Evolutionary conservation across 2,329 filamentous ascomycete genomes (phyloP).

Genomic region (Apiospora malaysiana): DNA sequence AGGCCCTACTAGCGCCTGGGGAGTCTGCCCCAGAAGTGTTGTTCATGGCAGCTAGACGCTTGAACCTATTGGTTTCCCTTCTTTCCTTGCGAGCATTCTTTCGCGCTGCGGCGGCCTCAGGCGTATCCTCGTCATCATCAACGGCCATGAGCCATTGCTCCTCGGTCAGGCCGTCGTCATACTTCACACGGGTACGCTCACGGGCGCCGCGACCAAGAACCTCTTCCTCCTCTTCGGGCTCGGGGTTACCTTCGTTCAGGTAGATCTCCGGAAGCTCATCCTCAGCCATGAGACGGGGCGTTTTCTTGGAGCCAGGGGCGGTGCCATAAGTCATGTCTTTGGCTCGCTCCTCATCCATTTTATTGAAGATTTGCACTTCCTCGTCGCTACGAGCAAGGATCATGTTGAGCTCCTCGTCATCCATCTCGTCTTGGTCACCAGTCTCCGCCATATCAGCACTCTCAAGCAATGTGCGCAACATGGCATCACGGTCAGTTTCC

Average conservation of each 20-base stretch:
- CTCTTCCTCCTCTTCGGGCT: constrained; percentile 80
- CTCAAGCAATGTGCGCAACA: constrained; percentile 92
- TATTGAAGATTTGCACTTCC: constrained; percentile 79
- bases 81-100: constrained; percentile 87
- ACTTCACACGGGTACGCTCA: constrained; percentile 92
- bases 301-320: constrained; percentile 62
- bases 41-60: constrained; percentile 50
- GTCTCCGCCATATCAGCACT: constrained; percentile 73
- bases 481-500: constrained; percentile 95
- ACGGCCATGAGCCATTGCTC: constrained; percentile 99
- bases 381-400: constrained; percentile 88
- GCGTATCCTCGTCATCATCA: constrained; percentile 92
- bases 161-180: constrained; percentile 96
- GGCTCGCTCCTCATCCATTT: constrained; percentile 78
- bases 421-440: constrained; percentile 92
- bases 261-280: constrained; percentile 94
- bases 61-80: constrained; percentile 77
- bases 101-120: constrained; percentile 89
- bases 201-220: constrained; percentile 86
- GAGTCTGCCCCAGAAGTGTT: constrained; percentile 66
- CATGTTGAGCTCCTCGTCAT: constrained; percentile 95
- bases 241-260: constrained; percentile 81
- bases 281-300: constrained; percentile 85
- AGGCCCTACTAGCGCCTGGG: constrained; percentile 78
- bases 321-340: constrained; percentile 75